Base-by-base conservation (phyloP, 2,329 filamentous ascomycete genomes). In the Alternaria sp. region DNA sequence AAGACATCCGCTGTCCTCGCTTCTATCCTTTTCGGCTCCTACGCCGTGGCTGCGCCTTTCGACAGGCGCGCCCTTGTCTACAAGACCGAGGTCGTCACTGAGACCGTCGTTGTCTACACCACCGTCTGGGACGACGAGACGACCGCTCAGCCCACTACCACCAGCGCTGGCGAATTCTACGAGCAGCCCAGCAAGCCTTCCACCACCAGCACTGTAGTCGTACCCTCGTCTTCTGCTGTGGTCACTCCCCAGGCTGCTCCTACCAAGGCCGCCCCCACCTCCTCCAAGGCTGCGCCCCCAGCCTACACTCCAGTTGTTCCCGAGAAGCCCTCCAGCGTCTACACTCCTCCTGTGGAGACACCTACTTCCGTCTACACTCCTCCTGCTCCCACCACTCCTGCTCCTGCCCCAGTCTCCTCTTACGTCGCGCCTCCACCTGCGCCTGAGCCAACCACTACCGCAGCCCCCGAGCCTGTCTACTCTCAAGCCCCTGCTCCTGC, bases 1-100 rank as follows among this genome's bases (percentile, higher is more conserved):
- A 80, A 79, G 77, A 71, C 75, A 63, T 76, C 75, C 58, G 69
- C 69, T 69, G 67, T 79, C 64, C 67, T 80, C 69, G 74, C 74
- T 57, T 77, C 77, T 53, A 64, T 74, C 58, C 71, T 79, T 55
- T 75, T 79, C 70, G 72, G 74, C 73, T 69, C 75, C 56, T 64
- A 77, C 47, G 77, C 75, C 69, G 74, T 68, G 53, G 78, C 78
- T 55, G 72, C 72, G 18, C 76, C 76, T 30, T 53, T 78, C 33
- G 64, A 75, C 71, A 79, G 73, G 71, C 78, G 78, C 68, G 76
- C 70, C 25, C 69, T 78, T 43, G 66, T 73, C 67, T 78, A 74
- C 71, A 70, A 78, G 70, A 76, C 72, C 53, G 69, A 78, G 66
- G 30, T 75, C 21, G 71, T 77, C 50, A 60, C 72, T 33, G 77